Conservation (phyloP, 1,284 basidiomycete genomes). For the Ganoderma resinaceum region DNA sequence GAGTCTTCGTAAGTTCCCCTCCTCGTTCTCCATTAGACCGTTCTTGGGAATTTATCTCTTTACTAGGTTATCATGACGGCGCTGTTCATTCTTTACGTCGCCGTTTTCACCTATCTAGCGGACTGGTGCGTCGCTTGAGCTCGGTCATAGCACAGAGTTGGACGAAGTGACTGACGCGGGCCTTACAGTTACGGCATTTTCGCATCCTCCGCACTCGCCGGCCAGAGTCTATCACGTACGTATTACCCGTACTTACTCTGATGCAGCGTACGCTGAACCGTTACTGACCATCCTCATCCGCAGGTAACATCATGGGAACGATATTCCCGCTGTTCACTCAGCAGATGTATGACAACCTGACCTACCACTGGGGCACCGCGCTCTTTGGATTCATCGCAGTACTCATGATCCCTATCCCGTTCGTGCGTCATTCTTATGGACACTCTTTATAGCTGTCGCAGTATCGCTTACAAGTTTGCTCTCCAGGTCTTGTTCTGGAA, state of each 20-base stretch:
- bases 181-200: slow-evolving; percentile 68
- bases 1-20: slow-evolving; percentile 51
- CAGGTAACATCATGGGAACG: slow-evolving; percentile 65
- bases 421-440: slow-evolving; percentile 47
- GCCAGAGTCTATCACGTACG: slow-evolving; percentile 75
- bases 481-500: slow-evolving; percentile 63
- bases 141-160: not conserved
- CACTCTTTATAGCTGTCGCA: not conserved
- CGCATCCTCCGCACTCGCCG: slow-evolving; percentile 80
- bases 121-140: slow-evolving; percentile 59
- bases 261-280: not conserved
- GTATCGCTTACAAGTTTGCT: not conserved
- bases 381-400: slow-evolving; percentile 69
- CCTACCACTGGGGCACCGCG: slow-evolving; percentile 76
- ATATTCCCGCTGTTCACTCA: slow-evolving; percentile 71
- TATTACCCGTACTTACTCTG: too few species aligned
- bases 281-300: not conserved
- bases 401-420: slow-evolving; percentile 72
- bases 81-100: slow-evolving; percentile 67
- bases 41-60: slow-evolving; percentile 2
- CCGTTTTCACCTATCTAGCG: slow-evolving; percentile 78
- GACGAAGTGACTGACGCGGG: not conserved
- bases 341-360: slow-evolving; percentile 65
- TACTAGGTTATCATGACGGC: slow-evolving; percentile 52
- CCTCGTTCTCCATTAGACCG: not conserved